Conservation (phyloP, 2,329 filamentous ascomycete genomes). For the Colletotrichum sp. region DNA sequence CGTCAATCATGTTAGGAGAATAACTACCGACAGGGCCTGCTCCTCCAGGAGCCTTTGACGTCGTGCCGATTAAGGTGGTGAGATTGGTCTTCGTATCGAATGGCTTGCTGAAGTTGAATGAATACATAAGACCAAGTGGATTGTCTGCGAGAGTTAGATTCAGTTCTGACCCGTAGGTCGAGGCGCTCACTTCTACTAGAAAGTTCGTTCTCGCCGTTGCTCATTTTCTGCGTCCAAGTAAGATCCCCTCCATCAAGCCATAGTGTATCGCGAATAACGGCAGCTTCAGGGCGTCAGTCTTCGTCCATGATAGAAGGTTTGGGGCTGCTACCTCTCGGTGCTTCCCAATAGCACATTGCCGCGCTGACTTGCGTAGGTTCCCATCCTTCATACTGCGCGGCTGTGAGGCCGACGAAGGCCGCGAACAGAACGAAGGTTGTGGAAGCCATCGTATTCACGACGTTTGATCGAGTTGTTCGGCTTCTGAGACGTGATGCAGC, state of each 20-base stretch:
- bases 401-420: background rate
- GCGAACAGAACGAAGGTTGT: constrained; percentile 28
- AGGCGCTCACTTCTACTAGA: too few species aligned
- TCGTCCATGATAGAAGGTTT: background rate
- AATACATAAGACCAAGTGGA: constrained; percentile 56
- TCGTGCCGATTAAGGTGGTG: too few species aligned
- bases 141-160: constrained; percentile 46
- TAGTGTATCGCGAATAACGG: background rate
- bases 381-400: constrained; percentile 46
- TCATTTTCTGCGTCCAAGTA: constrained; percentile 11
- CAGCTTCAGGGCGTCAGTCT: background rate
- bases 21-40: constrained; percentile 56
- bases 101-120: constrained; percentile 61
- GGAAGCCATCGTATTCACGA: background rate
- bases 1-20: constrained; percentile 64
- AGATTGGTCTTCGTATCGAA: constrained; percentile 49
- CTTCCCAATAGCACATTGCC: background rate
- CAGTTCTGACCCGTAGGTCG: too few species aligned
- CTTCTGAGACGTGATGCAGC: background rate
- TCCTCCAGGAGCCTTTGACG: constrained; percentile 50
- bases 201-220: too few species aligned
- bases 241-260: background rate
- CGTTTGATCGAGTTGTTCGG: background rate
- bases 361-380: constrained; percentile 27
- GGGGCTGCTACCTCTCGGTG: background rate